Conservation (phyloP, 352 stramenopile genomes). For the Chrysophaeum taylorii region DNA sequence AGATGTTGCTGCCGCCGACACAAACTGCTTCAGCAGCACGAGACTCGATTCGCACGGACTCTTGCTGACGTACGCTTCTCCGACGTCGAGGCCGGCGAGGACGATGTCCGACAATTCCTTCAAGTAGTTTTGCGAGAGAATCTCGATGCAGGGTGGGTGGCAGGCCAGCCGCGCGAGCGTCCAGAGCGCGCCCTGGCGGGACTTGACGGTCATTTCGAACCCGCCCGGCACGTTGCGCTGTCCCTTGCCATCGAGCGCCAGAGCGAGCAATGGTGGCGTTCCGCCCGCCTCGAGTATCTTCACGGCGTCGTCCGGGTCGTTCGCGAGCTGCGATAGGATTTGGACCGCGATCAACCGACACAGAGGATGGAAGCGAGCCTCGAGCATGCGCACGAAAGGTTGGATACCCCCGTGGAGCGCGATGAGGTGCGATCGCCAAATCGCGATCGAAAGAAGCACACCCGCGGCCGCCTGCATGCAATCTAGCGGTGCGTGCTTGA, state of each 20-base stretch:
- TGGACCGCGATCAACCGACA: not conserved
- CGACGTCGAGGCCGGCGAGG: too few relatives aligned
- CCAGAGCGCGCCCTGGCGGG: not conserved
- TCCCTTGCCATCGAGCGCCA: not conserved
- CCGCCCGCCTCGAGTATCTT: not conserved
- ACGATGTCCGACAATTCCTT: too few relatives aligned
- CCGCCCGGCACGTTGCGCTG: not conserved
- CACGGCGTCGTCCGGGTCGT: not conserved
- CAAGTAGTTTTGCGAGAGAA: too few relatives aligned
- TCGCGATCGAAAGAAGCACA: not conserved
- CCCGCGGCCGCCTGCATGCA: not conserved
- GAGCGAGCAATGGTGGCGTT: not conserved
- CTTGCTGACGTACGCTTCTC: too few relatives aligned
- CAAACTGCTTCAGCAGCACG: too few relatives aligned
- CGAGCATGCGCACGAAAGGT: not conserved
- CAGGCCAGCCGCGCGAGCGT: not conserved
- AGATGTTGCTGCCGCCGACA: too few relatives aligned
- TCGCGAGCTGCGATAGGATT: not conserved
- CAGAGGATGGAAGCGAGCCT: not conserved
- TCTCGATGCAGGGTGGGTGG: too few relatives aligned
- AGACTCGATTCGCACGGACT: too few relatives aligned
- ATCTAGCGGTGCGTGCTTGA: not conserved
- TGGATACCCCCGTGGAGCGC: not conserved
- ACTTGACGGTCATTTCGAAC: not conserved
- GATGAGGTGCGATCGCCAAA: not conserved